These are phyloP conservation scores for Rutstroemia sp. DNA, from an alignment of 2,329 filamentous ascomycete species.

Conservation along the genomic window DNA sequence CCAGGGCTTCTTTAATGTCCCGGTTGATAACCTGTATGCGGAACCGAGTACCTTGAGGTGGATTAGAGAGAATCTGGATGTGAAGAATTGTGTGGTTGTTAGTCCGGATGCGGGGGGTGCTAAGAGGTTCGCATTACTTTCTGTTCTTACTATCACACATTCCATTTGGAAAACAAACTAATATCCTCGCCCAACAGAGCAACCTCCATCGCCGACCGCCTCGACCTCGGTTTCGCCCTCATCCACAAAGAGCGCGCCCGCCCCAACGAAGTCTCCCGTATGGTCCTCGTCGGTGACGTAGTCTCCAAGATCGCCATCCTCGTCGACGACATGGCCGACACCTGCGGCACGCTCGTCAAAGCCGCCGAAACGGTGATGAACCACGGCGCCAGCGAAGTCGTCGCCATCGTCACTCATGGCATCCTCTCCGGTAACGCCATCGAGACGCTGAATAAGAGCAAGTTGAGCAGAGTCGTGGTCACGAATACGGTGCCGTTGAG, in stretches of 20 bases:
- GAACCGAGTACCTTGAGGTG: conserved; percentile 87
- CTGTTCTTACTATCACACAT: background rate
- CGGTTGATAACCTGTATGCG: conserved; percentile 75
- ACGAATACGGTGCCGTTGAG: conserved; percentile 82
- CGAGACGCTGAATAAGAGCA: conserved; percentile 62
- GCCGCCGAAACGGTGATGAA: conserved; percentile 83
- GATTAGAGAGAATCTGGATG: conserved; percentile 79
- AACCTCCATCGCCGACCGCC: conserved; percentile 84
- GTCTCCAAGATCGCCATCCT: conserved; percentile 87
- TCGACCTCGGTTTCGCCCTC: conserved; percentile 85
- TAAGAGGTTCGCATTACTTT: conserved; percentile 54
- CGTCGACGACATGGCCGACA: conserved; percentile 97
- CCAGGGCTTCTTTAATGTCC: conserved; percentile 88
- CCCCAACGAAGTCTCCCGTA: conserved; percentile 84
- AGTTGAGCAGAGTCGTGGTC: conserved; percentile 72
- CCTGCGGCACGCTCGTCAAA: conserved; percentile 82
- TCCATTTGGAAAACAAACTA: background rate
- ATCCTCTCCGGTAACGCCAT: conserved; percentile 86
- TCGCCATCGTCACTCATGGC: conserved; percentile 92
- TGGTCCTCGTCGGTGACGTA: conserved; percentile 95
- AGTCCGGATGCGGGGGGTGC: conserved; percentile 92
- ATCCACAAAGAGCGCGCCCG: conserved; percentile 95
- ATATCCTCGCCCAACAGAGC: conserved; percentile 42
- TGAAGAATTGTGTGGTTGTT: conserved; percentile 85
- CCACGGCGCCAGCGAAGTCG: conserved; percentile 79